Base-by-base conservation (phyloP, 2,329 filamentous ascomycete genomes). In the Exophiala viscosa region DNA sequence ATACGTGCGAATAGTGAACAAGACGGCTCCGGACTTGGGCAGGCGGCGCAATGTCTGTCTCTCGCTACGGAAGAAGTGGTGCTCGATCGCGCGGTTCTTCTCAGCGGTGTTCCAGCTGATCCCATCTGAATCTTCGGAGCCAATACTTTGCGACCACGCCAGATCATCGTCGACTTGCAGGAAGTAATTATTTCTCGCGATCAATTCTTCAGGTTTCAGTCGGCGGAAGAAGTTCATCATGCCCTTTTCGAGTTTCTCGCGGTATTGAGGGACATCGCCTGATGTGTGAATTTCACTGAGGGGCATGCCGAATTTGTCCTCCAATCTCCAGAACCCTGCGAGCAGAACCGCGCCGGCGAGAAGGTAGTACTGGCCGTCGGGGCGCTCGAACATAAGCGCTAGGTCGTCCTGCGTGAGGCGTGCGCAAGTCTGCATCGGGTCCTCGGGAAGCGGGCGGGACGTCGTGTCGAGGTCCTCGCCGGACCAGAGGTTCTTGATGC, bases 221-320 rank as follows among this genome's bases (percentile, higher is more conserved):
- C 89, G 74, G 0, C 81, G 76, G 73, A 95, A 93, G 73, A 95
- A 90, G 66, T 86, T 89, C 72, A 79, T 79, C 87, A 91, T 92
- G 10, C 87, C 86, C 54, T 82, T 84, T 65, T 90, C 84, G 9
- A 92, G 73, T 65, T 88, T 89, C 60, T 82, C 74, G 54, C 78
- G 78, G 73, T 79, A 91, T 42, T 84, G 83, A 0, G 88, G 87
- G 0, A 95, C 90, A 58, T 87, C 77, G 41, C 86, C 89, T 0
- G 80, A 84, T 0, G 84, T 89, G 70, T 95, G 89, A 61, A 95
- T 91, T 50, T 91, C 84, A 0, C 82, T 84, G 5, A 95, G 73
- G 1, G 79, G 76, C 88, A 93, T 91, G 18, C 86, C 86, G 64
- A 85, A 82, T 69, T 95, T 95, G 66, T 95, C 88, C 50, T 82